Evolutionary conservation across 2,329 filamentous ascomycete species (phyloP), one percentile per base, ranked within the genome.

Genomic region (Fusarium sp.): DNA sequence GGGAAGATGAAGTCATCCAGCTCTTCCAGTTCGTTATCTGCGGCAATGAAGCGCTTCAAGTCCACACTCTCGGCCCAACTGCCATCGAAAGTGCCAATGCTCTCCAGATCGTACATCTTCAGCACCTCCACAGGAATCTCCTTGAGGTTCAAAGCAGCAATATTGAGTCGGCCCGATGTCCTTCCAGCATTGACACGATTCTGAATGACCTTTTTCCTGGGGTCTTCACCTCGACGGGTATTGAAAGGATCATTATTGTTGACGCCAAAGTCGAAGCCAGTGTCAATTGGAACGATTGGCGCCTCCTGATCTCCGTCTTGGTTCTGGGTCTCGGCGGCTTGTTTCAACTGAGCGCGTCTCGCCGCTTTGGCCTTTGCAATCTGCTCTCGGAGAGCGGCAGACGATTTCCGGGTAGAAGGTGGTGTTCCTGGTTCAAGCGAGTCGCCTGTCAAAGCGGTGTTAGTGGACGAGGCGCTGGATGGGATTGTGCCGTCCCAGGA

Each of bases 51-150:
- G 70, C 93, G 91, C 1, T 92, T 93, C 54, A 98, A 84, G 79
- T 98, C 96, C 13, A 98, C 94, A 68, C 93, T 93, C 82, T 98
- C 96, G 2, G 95, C 95, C 96, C 96, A 98, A 37, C 92, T 90
- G 13, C 91, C 89, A 38, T 89, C 90, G 24, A 88, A 85, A 14
- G 86, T 87, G 40, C 92, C 90, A 64, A 91, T 87, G 2, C 89
- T 88, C 62, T 95, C 91, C 20, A 94, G 86, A 76, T 95, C 93
- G 80, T 98, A 98, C 95, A 98, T 98, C 64, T 91, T 90, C 83
- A 97, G 85, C 0, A 98, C 93, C 79, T 97, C 94, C 2, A 89
- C 83, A 0, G 96, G 96, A 5, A 99, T 93, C 66, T 93, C 88
- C 70, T 91, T 93, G 42, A 99, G 83, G 1, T 91, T 90, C 87